Evolutionary conservation across 2,329 filamentous ascomycete species (phyloP), one percentile per base, ranked within the genome.

Genomic region (Davidsoniella virescens): DNA sequence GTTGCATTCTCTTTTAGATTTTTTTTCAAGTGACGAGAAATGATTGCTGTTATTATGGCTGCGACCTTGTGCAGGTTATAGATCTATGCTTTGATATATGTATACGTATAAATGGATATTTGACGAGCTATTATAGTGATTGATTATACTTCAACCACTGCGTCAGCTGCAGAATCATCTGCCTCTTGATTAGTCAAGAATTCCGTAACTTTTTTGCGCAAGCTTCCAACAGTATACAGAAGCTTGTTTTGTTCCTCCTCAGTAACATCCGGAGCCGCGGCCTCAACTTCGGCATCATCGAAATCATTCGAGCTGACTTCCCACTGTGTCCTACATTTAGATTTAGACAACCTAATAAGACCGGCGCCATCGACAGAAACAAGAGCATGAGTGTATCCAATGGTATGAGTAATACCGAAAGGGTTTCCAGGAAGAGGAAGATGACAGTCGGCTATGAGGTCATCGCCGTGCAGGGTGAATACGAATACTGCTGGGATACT

Each of bases 401-500:
- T 38, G 70, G 54, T 16, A 33, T 73, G 54, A 49, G 54, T 60
- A 17, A 52, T 17, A 59, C 62, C 38, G 26, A 47, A 14, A 42
- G 52, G 6, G 57, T 72, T 45, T 73, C 61, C 1, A 61, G 54
- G 5, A 57, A 83, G 67, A n/a, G 65, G 64, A 65, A 82, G 84
- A 50, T 74, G 65, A 62, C 90, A 79, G 7, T 93, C 65, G 39
- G 72, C 83, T 52, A 78, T 73, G 50, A 74, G 66, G 12, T 63
- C 54, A 71, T 72, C 44, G 73, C 61, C 1, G 61, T 54, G 5
- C 56, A 83, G 67, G n/a, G 65, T 64, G 65, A 82, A 84, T 51
- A 74, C 65, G 62, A 90, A 79, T 7, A 94, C 65, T 40, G 72
- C 83, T 51, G 78, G 73, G 49, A 74, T 61, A 36, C 71, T 78